Conservation (phyloP, 1,284 basidiomycete species). For the Microbotryum lychnidis-dioicae region DNA sequence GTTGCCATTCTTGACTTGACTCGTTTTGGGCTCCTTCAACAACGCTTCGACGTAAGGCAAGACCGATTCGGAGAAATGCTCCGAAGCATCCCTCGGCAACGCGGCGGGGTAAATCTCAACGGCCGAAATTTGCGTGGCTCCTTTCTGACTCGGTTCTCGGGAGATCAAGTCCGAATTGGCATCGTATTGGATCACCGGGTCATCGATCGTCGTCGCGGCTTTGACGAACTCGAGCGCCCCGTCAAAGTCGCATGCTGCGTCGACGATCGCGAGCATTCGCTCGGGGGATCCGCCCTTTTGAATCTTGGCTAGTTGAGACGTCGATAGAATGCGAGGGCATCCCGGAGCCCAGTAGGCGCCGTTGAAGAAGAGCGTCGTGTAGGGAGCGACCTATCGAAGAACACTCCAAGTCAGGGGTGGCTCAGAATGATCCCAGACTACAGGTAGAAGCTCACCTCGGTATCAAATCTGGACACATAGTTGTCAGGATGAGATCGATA, state of each 20-base stretch:
- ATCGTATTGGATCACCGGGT: slow-evolving; percentile 55
- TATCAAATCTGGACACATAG: slow-evolving; percentile 61
- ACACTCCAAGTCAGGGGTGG: neutral
- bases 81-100: slow-evolving; percentile 68
- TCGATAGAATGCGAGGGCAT: slow-evolving; percentile 70
- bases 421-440: neutral
- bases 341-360: slow-evolving; percentile 71
- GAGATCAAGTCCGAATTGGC: slow-evolving; percentile 42
- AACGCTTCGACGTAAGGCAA: slow-evolving; percentile 60
- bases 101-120: slow-evolving; percentile 82
- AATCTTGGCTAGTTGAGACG: slow-evolving; percentile 48
- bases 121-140: slow-evolving; percentile 60
- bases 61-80: slow-evolving; percentile 61
- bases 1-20: slow-evolving; percentile 28
- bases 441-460: slow-evolving; percentile 48
- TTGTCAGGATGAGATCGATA: slow-evolving; percentile 63
- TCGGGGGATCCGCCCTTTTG: slow-evolving; percentile 47
- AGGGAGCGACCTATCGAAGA: slow-evolving; percentile 60
- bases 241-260: slow-evolving; percentile 76
- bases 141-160: neutral
- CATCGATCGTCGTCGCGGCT: slow-evolving; percentile 60
- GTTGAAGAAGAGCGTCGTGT: slow-evolving; percentile 72
- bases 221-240: slow-evolving; percentile 78
- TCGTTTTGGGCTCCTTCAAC: slow-evolving; percentile 43
- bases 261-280: slow-evolving; percentile 63